Base-by-base conservation (phyloP, 1,284 basidiomycete species). In the Porodaedalea pini region DNA sequence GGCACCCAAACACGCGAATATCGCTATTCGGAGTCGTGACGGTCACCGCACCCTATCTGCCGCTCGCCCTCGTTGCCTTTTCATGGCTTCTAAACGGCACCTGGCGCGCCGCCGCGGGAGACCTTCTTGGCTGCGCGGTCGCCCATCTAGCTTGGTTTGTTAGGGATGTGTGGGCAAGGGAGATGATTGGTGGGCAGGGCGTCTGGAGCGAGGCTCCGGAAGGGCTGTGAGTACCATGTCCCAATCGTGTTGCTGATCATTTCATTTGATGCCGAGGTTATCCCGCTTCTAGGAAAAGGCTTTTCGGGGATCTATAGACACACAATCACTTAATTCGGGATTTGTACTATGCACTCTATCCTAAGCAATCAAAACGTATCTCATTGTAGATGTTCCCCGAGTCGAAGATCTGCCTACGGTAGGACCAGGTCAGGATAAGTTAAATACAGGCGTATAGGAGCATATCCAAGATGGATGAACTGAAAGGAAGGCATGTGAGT, bases 1-100 rank as follows among this genome's bases (percentile, higher is more conserved):
- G 94, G 13, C 97, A 98, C 69, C 92, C 95, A 1, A 86, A 90
- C 29, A 91, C 94, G 3, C 91, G 93, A n/a, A 91, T 99, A 62
- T 94, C 92, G 3, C 80, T 99, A 25, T 97, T 99, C 66, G 96
- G 97, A 2, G 77, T 98, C 29, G 78, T 99, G 64, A 95, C 92
- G 3, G 93, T 99, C 68, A 91, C 92, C 0, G 96, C 96, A 0
- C 94, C 96, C 0, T 98, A 99, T 73, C 82, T 99, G 3, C 96
- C 97, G 1, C 76, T 95, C 54, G 90, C 92, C 0, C 83, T 98
- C 37, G 90, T 96, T 23, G 87, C 79, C 0, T 92, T 98, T 66
- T 88, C 88, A 0, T 98, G 94, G 94, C 72, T 94, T 29, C 76
- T 98, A 34, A 92, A 90, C 62, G 92, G 92, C 3, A 89, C 89